Conservation (phyloP, 306 rosid species). For the Delonix regia region DNA sequence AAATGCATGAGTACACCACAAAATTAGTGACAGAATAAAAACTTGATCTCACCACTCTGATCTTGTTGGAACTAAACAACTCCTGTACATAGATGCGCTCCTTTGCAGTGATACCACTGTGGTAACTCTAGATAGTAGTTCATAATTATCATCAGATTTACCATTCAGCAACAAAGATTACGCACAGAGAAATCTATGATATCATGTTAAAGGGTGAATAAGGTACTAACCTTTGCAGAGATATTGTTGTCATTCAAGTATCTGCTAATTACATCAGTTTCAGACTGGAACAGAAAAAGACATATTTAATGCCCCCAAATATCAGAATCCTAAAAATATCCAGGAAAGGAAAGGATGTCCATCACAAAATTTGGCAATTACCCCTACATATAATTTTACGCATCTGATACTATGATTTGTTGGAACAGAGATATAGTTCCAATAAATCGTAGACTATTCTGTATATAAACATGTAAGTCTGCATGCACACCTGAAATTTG, state of each 20-base stretch:
- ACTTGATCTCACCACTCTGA: slow-evolving; percentile 74
- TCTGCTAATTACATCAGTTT: slow-evolving; percentile 75
- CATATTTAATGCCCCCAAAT: slow-evolving; percentile 28
- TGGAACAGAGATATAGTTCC: slow-evolving; percentile 16
- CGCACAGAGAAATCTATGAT: slow-evolving; percentile 14
- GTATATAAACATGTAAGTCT: slow-evolving; percentile 26
- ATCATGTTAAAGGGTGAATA: slow-evolving; percentile 28
- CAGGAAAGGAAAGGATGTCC: slow-evolving; percentile 22
- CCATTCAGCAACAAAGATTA: slow-evolving; percentile 22
- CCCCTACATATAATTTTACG: slow-evolving; percentile 18
- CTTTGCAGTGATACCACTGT: slow-evolving; percentile 78
- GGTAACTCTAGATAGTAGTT: slow-evolving; percentile 69
- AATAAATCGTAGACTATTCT: slow-evolving; percentile 21
- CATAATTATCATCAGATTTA: slow-evolving; percentile 43
- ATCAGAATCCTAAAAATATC: slow-evolving; percentile 16
- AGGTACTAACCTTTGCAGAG: slow-evolving; percentile 76
- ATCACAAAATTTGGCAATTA: slow-evolving; percentile 27
- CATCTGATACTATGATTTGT: slow-evolving; percentile 23
- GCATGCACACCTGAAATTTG: slow-evolving; percentile 82
- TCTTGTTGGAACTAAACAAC: slow-evolving; percentile 80
- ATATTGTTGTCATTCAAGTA: slow-evolving; percentile 72
- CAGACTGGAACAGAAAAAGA: slow-evolving; percentile 62
- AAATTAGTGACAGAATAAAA: slow-evolving; percentile 22
- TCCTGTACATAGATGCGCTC: slow-evolving; percentile 84
- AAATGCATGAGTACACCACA: slow-evolving; percentile 29